phyloP scores from a whole-genome alignment of 257 asterid species.

The Solanum neorickii region DNA sequence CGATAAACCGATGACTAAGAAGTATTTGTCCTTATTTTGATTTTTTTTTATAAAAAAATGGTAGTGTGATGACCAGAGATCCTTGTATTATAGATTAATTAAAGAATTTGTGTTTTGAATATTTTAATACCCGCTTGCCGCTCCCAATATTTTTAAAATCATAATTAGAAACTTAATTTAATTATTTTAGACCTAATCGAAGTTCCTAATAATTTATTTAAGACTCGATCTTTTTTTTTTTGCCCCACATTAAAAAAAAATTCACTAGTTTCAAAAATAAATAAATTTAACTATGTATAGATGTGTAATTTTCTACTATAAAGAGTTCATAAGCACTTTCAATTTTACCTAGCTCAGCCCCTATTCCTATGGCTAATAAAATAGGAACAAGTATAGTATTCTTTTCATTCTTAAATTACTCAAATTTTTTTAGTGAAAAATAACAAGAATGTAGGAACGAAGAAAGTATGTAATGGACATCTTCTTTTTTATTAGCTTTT shows the following conservation, averaged over 20 bases:
- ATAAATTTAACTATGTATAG: too few species aligned
- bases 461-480: not conserved
- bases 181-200: not conserved
- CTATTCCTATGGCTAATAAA: not conserved
- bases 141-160: not conserved
- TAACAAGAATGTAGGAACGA: not conserved
- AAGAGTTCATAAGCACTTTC: too few species aligned
- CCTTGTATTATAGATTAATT: too few species aligned
- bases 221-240: too few species aligned
- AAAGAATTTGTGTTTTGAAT: not conserved
- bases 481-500: too few species aligned
- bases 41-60: not conserved
- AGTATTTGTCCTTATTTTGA: not conserved
- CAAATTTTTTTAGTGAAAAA: too few species aligned
- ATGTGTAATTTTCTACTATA: too few species aligned
- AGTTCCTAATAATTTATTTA: not conserved
- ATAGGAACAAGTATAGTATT: not conserved
- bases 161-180: not conserved
- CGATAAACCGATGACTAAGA: not conserved
- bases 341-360: not conserved
- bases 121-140: not conserved
- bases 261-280: too few species aligned
- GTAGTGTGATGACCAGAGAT: not conserved
- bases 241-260: too few species aligned
- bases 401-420: too few species aligned